Base-by-base conservation (phyloP, 495 filamentous ascomycete genomes). In the Massariosphaeria phaeospora region DNA sequence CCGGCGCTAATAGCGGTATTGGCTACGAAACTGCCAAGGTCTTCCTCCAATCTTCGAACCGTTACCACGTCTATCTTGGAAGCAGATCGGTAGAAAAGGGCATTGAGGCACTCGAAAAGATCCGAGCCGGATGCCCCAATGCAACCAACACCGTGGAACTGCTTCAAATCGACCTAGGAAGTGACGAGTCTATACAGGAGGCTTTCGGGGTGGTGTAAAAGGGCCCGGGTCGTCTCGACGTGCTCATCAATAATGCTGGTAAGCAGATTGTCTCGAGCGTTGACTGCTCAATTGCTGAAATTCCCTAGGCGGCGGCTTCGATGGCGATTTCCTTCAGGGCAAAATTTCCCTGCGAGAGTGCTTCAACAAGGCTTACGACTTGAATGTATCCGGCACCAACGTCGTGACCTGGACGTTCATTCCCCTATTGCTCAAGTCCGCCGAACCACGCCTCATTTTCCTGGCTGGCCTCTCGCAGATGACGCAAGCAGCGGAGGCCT, bases 321-420 rank as follows among this genome's bases (percentile, higher is more conserved):
- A 67, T 30, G 12, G 36, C 33, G 54, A 67, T 21, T 65, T 71
- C 51, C 31, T 60, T 2, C 29, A 36, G n/a, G 67, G 71, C 33
- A 57, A 58, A 12, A 43, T 72, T 39, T 63, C 66, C 20, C 59
- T 74, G 20, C 73, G 76, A n/a, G 71, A 75, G 10, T 61, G 52
- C 54, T 75, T 67, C 48, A 77, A 63, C 52, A 69, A 70, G n/a
- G 54, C 72, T 39, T 73, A 70, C 58, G 66, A 77, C 52, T 66
- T 74, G 24, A 81, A 81, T 49, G 70, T 78, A 5, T 48, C 77
- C 3, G 75, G 76, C 26, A 72, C 77, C 2, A 64, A 80, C 1
- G 70, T 81, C 24, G 18, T 78, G 35, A 75, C 72, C 1, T 48
- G 61, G 4, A 70, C 66, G 0, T 73, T 76, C 66, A 66, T 74